phyloP scores from a whole-genome alignment of 75 land plant species.

The Sequoia sempervirens region DNA sequence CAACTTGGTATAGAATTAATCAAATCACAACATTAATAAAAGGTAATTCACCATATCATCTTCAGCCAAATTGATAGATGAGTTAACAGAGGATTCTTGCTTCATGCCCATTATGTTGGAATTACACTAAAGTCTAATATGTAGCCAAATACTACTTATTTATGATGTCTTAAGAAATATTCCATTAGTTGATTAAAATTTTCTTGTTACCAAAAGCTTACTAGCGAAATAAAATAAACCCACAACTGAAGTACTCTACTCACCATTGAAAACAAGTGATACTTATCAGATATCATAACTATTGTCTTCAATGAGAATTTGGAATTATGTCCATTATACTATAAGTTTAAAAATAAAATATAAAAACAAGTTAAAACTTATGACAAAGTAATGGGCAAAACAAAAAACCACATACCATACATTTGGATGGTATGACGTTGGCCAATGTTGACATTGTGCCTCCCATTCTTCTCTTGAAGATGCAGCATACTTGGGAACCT shows the following conservation, averaged over 20 bases:
- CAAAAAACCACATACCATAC: conserved; percentile 12
- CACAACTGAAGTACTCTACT: background rate
- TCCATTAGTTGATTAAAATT: background rate
- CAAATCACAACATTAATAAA: background rate
- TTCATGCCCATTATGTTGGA: background rate
- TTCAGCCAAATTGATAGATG: background rate
- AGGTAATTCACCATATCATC: too few relatives aligned
- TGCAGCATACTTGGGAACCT: conserved; percentile 73
- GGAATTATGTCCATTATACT: background rate
- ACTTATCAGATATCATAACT: background rate
- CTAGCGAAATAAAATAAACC: background rate
- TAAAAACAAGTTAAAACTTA: background rate
- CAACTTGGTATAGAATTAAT: too few relatives aligned
- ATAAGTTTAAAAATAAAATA: too few relatives aligned
- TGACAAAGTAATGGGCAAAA: background rate
- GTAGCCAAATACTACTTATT: background rate
- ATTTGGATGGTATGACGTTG: conserved; percentile 93
- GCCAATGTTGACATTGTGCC: conserved; percentile 90
- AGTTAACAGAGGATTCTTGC: background rate
- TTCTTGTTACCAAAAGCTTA: background rate
- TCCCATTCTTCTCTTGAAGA: conserved; percentile 86
- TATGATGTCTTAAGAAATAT: background rate
- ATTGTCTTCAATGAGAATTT: background rate
- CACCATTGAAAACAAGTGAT: background rate
- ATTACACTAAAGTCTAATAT: background rate